A percentile compares a stretch with the other conserved stretches of the same genome.
phyloP scores from a whole-genome alignment of 345 rosid genomes.

The Boechera retrofracta region DNA sequence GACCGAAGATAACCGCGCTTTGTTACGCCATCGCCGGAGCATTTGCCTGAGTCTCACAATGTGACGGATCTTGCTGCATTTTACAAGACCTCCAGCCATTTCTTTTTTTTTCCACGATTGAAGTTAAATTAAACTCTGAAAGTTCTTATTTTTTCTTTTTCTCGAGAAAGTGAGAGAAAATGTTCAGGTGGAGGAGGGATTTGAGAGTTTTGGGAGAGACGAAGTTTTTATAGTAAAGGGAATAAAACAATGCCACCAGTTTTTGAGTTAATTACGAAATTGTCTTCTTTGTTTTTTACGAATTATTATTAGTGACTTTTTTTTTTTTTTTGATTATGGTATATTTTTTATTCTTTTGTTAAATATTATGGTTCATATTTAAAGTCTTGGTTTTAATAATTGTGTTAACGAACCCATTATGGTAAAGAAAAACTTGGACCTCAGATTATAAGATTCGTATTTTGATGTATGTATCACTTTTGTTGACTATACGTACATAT shows the following conservation, averaged over 20 bases:
- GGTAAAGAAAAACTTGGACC: conserved; percentile 13
- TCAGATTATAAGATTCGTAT: conserved; percentile 33
- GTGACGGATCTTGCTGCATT: conserved; percentile 94
- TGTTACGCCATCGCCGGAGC: conserved; percentile 87
- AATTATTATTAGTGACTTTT: conserved; percentile 18
- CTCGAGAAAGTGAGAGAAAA: conserved; percentile 7
- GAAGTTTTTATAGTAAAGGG: conserved; percentile 49
- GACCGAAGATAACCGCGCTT: conserved; percentile 76
- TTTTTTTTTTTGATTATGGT: not conserved
- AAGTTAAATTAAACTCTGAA: conserved; percentile 1
- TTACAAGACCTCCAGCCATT: conserved; percentile 69
- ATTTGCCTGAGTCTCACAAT: conserved; percentile 89
- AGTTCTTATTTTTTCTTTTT: not conserved
- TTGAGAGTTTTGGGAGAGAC: conserved; percentile 39
- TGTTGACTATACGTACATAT: conserved; percentile 26
- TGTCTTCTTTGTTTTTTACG: conserved; percentile 25
- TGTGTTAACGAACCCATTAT: conserved; percentile 29
- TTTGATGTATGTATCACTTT: conserved; percentile 33
- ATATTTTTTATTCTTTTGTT: not conserved
- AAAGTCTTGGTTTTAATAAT: conserved; percentile 30
- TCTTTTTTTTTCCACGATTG: not conserved
- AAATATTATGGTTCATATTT: conserved; percentile 17
- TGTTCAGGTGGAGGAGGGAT: conserved; percentile 8
- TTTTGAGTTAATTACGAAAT: conserved; percentile 52
- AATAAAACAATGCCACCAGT: conserved; percentile 44